phyloP scores from a whole-genome alignment of 352 stramenopile species.

The Pythium vanterpoolii region DNA sequence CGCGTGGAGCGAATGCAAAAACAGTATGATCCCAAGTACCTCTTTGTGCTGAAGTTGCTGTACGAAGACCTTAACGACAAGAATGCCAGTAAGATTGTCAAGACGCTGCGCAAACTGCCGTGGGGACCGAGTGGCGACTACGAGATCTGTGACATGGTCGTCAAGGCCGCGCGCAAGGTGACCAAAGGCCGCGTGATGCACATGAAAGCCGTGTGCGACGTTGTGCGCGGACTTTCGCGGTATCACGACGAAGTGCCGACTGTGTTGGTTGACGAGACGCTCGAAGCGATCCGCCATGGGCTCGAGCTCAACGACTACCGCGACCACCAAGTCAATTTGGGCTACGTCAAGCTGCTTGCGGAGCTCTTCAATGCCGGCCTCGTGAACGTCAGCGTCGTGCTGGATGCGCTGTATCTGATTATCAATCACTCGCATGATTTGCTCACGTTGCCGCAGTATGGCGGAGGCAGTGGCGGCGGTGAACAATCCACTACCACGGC shows the following conservation, averaged over 20 bases:
- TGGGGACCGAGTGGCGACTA: slow-evolving; percentile 72
- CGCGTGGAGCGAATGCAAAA: slow-evolving; percentile 72
- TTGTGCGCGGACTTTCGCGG: slow-evolving; percentile 77
- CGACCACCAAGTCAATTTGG: slow-evolving; percentile 92
- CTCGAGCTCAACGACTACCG: slow-evolving; percentile 89
- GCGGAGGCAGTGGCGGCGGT: not conserved
- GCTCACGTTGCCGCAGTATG: slow-evolving; percentile 59
- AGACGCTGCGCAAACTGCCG: slow-evolving; percentile 92
- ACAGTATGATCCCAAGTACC: slow-evolving; percentile 89
- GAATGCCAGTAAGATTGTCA: slow-evolving; percentile 90
- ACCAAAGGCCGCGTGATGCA: slow-evolving; percentile 88
- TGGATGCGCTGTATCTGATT: slow-evolving; percentile 93
- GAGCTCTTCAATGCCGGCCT: slow-evolving; percentile 93
- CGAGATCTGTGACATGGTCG: slow-evolving; percentile 54
- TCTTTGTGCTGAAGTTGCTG: slow-evolving; percentile 89
- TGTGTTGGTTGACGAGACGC: slow-evolving; percentile 90
- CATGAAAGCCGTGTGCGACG: slow-evolving; percentile 85
- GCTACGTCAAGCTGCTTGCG: slow-evolving; percentile 91
- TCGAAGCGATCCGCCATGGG: slow-evolving; percentile 91
- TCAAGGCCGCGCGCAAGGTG: slow-evolving; percentile 92
- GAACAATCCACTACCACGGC: not conserved
- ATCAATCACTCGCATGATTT: slow-evolving; percentile 96
- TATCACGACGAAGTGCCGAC: slow-evolving; percentile 91
- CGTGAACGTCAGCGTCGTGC: slow-evolving; percentile 89
- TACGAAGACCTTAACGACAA: slow-evolving; percentile 78